phyloP scores from a whole-genome alignment of 2,329 filamentous ascomycete species.

The Colletotrichum theobromicola region DNA sequence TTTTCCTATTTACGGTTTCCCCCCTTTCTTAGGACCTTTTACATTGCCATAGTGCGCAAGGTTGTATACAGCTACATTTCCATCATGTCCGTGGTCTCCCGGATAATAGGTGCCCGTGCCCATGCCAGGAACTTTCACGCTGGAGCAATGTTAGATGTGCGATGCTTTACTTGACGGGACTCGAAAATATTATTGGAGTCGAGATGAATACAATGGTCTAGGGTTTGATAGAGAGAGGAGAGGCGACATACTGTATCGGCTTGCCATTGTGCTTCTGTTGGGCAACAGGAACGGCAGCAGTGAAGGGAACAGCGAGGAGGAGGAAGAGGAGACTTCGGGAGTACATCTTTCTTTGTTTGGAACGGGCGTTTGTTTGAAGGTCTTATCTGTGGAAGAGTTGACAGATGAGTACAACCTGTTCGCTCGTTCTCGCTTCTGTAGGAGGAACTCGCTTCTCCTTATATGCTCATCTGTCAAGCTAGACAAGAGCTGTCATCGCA shows the following conservation, averaged over 20 bases:
- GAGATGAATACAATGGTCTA: no score
- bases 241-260: not conserved
- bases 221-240: no score
- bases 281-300: not conserved
- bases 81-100: not conserved
- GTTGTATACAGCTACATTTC: not conserved
- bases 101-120: not conserved
- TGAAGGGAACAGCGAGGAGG: not conserved
- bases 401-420: not conserved
- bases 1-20: not conserved
- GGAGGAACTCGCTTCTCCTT: not conserved
- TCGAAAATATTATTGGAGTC: no score
- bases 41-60: not conserved
- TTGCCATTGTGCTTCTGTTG: not conserved
- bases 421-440: fast-evolving
- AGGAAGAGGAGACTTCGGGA: not conserved
- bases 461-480: not conserved
- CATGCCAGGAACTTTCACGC: not conserved
- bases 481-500: not conserved
- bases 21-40: not conserved
- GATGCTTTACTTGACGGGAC: no score
- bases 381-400: not conserved
- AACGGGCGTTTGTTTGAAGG: not conserved
- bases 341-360: not conserved
- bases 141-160: not conserved